Evolutionary conservation across 768 basidiomycete genomes (phyloP).

Genomic region (Collybia sp.): DNA sequence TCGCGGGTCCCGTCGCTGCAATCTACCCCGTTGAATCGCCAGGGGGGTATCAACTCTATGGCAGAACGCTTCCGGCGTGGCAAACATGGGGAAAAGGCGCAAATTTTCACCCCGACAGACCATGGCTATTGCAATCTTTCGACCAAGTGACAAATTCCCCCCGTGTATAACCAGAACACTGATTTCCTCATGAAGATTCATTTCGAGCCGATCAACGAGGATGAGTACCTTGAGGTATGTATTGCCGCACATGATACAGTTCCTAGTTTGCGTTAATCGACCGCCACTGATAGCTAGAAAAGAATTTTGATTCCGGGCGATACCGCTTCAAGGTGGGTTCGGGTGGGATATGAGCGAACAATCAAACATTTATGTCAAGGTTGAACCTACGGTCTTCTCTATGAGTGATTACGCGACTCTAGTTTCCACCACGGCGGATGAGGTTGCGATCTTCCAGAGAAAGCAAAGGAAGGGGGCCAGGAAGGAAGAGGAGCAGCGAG

Average conservation of each 20-base stretch:
- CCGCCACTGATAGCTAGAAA: constrained; percentile 37
- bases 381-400: constrained; percentile 48
- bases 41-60: constrained; percentile 58
- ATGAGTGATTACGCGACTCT: constrained; percentile 45
- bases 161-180: background rate
- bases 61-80: constrained; percentile 62
- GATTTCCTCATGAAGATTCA: constrained; percentile 29
- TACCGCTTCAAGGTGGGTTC: constrained; percentile 43
- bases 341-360: background rate
- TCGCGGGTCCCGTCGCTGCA: constrained; percentile 61
- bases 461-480: constrained; percentile 30
- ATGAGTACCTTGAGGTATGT: constrained; percentile 42
- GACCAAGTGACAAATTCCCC: constrained; percentile 41
- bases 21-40: constrained; percentile 64
- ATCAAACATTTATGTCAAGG: constrained; percentile 22
- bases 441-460: constrained; percentile 36
- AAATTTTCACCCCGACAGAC: constrained; percentile 39
- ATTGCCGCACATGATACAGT: background rate
- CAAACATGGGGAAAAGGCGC: constrained; percentile 53
- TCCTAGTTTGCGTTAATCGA: background rate
- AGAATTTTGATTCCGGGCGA: constrained; percentile 45
- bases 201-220: constrained; percentile 44
- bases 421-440: constrained; percentile 31
- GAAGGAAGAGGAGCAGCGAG: constrained; percentile 36
- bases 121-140: constrained; percentile 60